Conservation (phyloP, 495 filamentous ascomycete species). For the Aspergillus sparsus region DNA sequence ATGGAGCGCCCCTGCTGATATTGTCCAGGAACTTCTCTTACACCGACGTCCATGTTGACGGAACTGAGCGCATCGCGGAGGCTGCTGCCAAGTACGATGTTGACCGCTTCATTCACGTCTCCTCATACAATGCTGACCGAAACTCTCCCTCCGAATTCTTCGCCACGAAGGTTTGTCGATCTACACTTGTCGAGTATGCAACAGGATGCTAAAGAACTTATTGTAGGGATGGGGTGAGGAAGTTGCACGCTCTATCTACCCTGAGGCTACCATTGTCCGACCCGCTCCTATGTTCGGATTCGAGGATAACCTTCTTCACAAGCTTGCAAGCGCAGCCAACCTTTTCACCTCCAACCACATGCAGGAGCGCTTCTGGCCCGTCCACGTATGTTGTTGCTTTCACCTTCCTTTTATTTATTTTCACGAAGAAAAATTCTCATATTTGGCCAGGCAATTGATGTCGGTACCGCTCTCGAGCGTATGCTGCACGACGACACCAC, state of each 20-base stretch:
- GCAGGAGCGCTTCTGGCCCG: slow-evolving; percentile 87
- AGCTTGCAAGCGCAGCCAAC: slow-evolving; percentile 74
- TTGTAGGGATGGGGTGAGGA: slow-evolving; percentile 73
- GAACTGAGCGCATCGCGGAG: slow-evolving; percentile 90
- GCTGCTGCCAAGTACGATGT: slow-evolving; percentile 98
- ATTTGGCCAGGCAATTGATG: slow-evolving; percentile 70
- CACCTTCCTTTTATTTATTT: neutral
- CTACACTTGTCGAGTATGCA: neutral
- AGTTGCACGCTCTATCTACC: slow-evolving; percentile 86
- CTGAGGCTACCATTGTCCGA: slow-evolving; percentile 96
- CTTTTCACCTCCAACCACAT: slow-evolving; percentile 88
- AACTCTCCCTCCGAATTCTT: slow-evolving; percentile 84
- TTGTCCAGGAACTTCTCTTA: slow-evolving; percentile 83
- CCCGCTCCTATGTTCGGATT: slow-evolving; percentile 92
- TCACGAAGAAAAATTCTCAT: slow-evolving; percentile 23
- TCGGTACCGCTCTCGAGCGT: slow-evolving; percentile 79
- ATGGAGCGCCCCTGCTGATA: slow-evolving; percentile 28
- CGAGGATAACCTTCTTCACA: slow-evolving; percentile 89
- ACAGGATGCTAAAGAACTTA: slow-evolving; percentile 10
- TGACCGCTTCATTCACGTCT: slow-evolving; percentile 96
- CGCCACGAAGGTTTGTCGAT: slow-evolving; percentile 71
- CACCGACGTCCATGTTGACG: slow-evolving; percentile 91
- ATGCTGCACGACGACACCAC: slow-evolving; percentile 91
- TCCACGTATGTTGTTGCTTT: slow-evolving; percentile 66
- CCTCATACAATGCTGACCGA: slow-evolving; percentile 85